A percentile compares a stretch with the other conserved stretches of the same genome.
These are phyloP conservation scores for Berberis vulgaris DNA, from an alignment of 164 flowering plant species.

Conservation along the genomic window DNA sequence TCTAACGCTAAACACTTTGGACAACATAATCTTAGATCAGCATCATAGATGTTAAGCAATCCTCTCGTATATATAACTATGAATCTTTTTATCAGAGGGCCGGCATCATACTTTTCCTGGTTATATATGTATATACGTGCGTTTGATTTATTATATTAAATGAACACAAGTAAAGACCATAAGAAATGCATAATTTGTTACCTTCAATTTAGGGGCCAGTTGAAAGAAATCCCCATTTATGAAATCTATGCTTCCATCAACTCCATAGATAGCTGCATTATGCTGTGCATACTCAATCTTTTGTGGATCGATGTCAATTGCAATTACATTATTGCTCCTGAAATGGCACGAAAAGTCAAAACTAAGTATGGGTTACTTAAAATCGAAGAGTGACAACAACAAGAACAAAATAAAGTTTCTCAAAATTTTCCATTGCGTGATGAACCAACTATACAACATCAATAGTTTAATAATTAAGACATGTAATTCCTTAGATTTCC, in stretches of 20 bases:
- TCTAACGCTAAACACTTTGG: too few relatives aligned
- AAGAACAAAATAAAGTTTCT: too few relatives aligned
- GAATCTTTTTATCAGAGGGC: too few relatives aligned
- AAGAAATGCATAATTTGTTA: slow-evolving; percentile 8
- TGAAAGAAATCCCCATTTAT: slow-evolving; percentile 60
- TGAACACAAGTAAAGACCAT: not conserved
- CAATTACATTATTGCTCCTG: slow-evolving; percentile 74
- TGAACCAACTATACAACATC: too few relatives aligned
- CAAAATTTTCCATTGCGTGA: too few relatives aligned
- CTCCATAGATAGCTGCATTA: slow-evolving; percentile 90
- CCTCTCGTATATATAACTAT: too few relatives aligned
- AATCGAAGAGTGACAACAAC: not conserved
- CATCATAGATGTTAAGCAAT: too few relatives aligned
- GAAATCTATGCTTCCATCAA: slow-evolving; percentile 62
- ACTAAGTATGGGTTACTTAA: not conserved
- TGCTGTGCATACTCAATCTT: slow-evolving; percentile 76
- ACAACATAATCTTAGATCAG: too few relatives aligned
- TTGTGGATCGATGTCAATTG: slow-evolving; percentile 82
- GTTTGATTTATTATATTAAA: too few relatives aligned
- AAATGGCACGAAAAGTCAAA: slow-evolving; percentile 8
- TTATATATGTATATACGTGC: too few relatives aligned
- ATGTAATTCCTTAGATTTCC: not conserved
- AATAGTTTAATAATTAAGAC: not conserved
- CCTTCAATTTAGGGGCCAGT: slow-evolving; percentile 75
- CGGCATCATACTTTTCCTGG: too few relatives aligned